Evolutionary conservation across 148 eudicot species (phyloP).

Genomic region (Silene latifolia): DNA sequence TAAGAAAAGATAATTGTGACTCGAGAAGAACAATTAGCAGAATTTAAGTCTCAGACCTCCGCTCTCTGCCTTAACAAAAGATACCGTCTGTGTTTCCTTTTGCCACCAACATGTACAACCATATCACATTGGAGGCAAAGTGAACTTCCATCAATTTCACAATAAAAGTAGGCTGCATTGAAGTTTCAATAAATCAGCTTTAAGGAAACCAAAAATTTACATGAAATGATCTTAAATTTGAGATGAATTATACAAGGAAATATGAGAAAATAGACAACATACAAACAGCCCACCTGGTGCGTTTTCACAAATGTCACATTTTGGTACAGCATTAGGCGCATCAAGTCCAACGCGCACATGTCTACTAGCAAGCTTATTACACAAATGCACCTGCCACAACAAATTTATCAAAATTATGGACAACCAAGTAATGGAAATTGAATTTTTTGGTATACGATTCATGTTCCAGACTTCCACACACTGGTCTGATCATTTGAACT

Average conservation of each 20-base stretch:
- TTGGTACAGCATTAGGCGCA: constrained; percentile 74
- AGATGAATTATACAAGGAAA: too few relatives aligned
- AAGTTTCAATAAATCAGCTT: too few relatives aligned
- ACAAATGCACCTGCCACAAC: constrained; percentile 69
- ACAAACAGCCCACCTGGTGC: constrained; percentile 63
- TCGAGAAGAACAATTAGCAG: constrained; percentile 11
- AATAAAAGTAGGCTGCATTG: constrained; percentile 92
- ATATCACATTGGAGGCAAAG: constrained; percentile 96
- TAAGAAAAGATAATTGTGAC: too few relatives aligned
- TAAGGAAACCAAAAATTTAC: too few relatives aligned
- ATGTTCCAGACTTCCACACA: neutral
- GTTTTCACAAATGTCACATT: constrained; percentile 92
- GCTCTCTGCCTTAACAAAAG: constrained; percentile 79
- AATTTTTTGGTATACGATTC: neutral
- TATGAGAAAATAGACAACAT: neutral
- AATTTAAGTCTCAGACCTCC: constrained; percentile 57
- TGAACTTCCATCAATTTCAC: constrained; percentile 95
- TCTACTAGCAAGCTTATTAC: constrained; percentile 93
- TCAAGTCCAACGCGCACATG: constrained; percentile 91
- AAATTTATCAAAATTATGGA: constrained; percentile 1
- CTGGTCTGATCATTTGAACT: neutral
- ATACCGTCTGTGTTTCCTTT: constrained; percentile 82
- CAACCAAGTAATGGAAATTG: neutral
- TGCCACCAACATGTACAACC: constrained; percentile 92
- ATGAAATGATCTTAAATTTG: too few relatives aligned